Base-by-base conservation (phyloP, 371 early-diverging fungal genomes). In the Mortierella sp. region DNA sequence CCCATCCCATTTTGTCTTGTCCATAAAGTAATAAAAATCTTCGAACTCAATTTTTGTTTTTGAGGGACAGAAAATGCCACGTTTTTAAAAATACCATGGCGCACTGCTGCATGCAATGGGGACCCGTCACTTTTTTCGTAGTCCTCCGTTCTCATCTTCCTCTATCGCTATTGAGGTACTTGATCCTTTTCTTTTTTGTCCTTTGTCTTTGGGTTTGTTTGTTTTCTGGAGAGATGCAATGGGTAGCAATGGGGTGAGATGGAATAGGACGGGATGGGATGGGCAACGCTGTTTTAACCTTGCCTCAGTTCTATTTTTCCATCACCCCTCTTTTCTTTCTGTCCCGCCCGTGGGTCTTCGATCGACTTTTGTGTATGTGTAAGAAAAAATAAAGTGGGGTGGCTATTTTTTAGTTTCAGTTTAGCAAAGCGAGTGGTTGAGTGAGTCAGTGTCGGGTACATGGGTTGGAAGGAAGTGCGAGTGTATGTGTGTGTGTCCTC, bases 261-360 rank as follows among this genome's bases (percentile, higher is more conserved):
- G 48, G 16, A 4, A 27, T n/a, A 56, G 11, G 27, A n/a, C 10
- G 27, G 56, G 56, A 63, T 63, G 63, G 29, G n/a, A 12, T 58
- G 58, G 58, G 35, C 16, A 11, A 32, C 63, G 63, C 63, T 56
- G 44, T 75, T 75, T 75, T 29, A 75, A 75, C 75, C 75, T 75
- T 75, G 75, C 38, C 3, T 5, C 49, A 74, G 27, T 49, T 32
- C 35, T 73, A 35, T 73, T 49, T 71, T 58, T 51, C 21, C 35
- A 35, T 65, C 65, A 35, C 32, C 8, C 12, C 24, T 16, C 6
- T 10, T 72, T 32, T 46, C 41, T 18, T 74, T 49, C 44, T 54
- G 38, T 72, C 73, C 14, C 51, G 29, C 32, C 60, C 60, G 5
- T 27, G 29, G 60, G n/a, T 38, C 65, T 21, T 16, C 65, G 38